Evolutionary conservation across 208 protist genomes (phyloP), one percentile per base, ranked within the genome.

Genomic region (Leishmania major): DNA sequence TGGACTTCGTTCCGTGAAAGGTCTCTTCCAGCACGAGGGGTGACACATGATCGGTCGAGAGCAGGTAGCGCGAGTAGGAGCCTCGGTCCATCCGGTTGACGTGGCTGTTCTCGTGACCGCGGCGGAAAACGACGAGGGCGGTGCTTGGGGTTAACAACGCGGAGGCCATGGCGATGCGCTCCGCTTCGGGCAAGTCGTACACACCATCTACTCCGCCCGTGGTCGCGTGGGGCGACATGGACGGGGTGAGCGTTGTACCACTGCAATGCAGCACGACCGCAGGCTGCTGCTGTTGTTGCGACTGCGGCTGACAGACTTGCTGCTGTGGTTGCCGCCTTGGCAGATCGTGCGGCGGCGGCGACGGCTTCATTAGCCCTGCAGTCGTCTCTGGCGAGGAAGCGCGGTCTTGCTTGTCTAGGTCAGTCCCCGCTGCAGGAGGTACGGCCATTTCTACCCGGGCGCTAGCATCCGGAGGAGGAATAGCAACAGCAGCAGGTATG

Each of bases 61-160:
- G 80, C n/a, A 95, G 80, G 71, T 90, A 93, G 77, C 92, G 92
- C 6, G 92, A 95, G 86, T 95, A 95, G 75, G 83, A 89, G 22
- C 92, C 92, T 55, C 84, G 74, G 43, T 87, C 85, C 92, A 95
- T 95, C 60, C 92, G 88, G 82, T 95, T 95, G n/a, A 86, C 83
- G 78, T 93, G 92, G 69, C 90, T 95, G 86, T 95, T 95, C 78
- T 93, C 89, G 28, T 55, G 64, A n/a, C 89, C 91, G 25, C 90
- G 90, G 37, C 89, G 88, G 69, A 92, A 94, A 31, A 88, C 77
- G 37, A 79, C 76, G 55, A 86, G 83, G 13, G 82, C 84, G 11
- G 78, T 86, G 79, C 47, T 86, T 13, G 83, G 83, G 25, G 83
- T 86, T 66, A 86, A 37, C 73, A 78, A 72, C 43, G 83, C 78